phyloP scores from a whole-genome alignment of 495 filamentous ascomycete species.

The Podospora pseudopauciseta region DNA sequence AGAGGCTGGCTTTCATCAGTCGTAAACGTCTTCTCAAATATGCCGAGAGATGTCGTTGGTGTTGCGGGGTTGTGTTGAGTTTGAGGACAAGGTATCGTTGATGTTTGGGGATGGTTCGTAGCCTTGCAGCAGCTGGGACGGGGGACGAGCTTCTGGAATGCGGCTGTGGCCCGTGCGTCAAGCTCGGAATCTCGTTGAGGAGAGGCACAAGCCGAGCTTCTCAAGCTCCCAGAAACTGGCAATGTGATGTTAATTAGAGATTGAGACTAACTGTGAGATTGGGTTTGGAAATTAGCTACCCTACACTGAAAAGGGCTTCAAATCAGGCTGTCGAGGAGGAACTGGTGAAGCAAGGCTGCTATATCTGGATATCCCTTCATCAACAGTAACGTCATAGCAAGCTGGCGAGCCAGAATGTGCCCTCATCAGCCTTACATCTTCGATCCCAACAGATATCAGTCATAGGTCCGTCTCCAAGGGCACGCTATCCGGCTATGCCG shows the following conservation, averaged over 20 bases:
- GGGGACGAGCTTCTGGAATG: not conserved
- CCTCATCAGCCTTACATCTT: not conserved
- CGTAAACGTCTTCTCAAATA: not conserved
- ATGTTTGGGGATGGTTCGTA: not conserved
- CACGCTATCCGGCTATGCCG: not conserved
- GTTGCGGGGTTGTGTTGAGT: not conserved
- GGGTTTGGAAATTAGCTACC: too few relatives aligned
- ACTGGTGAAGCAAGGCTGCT: not conserved
- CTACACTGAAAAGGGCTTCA: too few relatives aligned
- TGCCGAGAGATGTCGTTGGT: not conserved
- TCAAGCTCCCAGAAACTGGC: too few relatives aligned
- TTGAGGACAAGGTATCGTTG: not conserved
- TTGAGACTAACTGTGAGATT: too few relatives aligned
- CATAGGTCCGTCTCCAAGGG: not conserved
- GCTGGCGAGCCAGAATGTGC: not conserved
- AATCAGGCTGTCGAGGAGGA: too few relatives aligned
- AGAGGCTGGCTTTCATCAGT: not conserved
- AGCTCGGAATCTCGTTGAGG: not conserved
- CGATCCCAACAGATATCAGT: not conserved
- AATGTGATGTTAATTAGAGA: too few relatives aligned
- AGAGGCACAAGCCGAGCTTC: too few relatives aligned
- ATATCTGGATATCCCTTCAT: not conserved
- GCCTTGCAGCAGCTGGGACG: not conserved
- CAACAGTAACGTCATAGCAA: not conserved
- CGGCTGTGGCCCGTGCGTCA: not conserved